Conservation (phyloP, 768 basidiomycete genomes). For the Cystobasidium tubakii region DNA sequence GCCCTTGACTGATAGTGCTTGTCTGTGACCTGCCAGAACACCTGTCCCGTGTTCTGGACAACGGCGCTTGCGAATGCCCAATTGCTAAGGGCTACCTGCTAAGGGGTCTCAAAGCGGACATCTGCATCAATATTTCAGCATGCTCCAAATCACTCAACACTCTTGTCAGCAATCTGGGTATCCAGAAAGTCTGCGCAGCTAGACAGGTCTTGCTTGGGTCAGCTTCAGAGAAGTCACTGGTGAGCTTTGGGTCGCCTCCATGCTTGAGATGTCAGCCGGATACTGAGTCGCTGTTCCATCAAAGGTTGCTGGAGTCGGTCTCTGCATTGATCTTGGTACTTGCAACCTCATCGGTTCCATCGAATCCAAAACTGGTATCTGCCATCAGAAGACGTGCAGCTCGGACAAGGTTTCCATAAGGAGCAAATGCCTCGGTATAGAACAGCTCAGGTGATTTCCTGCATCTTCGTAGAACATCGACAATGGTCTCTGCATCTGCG, state of each 20-base stretch:
- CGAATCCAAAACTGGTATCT: neutral
- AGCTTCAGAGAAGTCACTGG: neutral
- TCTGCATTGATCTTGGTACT: neutral
- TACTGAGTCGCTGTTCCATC: neutral
- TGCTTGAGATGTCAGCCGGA: too few relatives aligned
- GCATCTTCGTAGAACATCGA: neutral
- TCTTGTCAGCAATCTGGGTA: neutral
- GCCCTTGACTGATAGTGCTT: neutral
- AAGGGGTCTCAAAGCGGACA: neutral
- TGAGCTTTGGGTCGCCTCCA: neutral
- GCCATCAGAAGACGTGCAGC: neutral
- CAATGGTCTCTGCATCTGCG: conserved; percentile 11
- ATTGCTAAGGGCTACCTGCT: neutral
- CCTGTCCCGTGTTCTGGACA: too few relatives aligned
- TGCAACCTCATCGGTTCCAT: conserved; percentile 9
- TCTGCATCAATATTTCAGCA: conserved; percentile 18
- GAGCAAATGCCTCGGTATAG: neutral
- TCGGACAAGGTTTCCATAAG: neutral
- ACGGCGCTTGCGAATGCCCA: conserved; percentile 32
- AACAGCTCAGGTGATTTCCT: neutral
- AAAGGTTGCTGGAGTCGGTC: neutral
- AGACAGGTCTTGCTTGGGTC: neutral
- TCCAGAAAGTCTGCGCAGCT: conserved; percentile 21
- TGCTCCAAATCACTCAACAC: neutral
- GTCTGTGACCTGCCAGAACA: neutral